Percentiles rank a stretch among this genome's conserved stretches.
These are phyloP conservation scores for Entophlyctis luteolus DNA, from an alignment of 192 early-diverging fungal genomes.

Conservation along the genomic window DNA sequence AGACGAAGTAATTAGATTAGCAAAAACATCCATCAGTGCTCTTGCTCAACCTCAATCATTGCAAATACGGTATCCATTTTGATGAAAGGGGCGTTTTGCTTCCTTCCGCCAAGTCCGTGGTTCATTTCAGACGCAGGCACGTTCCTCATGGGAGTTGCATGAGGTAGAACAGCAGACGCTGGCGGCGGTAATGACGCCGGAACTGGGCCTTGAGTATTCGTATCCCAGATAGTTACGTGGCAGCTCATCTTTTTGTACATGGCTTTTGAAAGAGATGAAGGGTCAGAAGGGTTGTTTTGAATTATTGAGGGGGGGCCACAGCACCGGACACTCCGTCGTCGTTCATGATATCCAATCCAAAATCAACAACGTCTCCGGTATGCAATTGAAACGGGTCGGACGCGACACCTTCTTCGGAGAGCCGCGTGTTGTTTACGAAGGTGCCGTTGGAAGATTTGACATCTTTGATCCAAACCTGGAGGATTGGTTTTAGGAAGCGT, in stretches of 20 bases:
- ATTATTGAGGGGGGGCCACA: not conserved
- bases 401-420: slow-evolving; percentile 63
- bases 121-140: too few relatives aligned
- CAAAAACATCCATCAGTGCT: too few relatives aligned
- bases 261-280: slow-evolving; percentile 15
- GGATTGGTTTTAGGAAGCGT: not conserved
- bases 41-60: not conserved
- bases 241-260: slow-evolving; percentile 48
- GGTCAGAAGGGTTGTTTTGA: not conserved
- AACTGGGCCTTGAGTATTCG: not conserved
- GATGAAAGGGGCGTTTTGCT: too few relatives aligned
- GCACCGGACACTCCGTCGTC: slow-evolving; percentile 54
- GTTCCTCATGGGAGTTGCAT: too few relatives aligned
- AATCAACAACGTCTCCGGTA: slow-evolving; percentile 64
- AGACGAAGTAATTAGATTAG: too few relatives aligned
- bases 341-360: slow-evolving; percentile 77
- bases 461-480: slow-evolving; percentile 67
- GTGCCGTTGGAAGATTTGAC: slow-evolving; percentile 78
- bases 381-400: slow-evolving; percentile 57
- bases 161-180: too few relatives aligned
- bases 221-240: slow-evolving; percentile 28
- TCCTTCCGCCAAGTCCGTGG: too few relatives aligned
- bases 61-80: not conserved
- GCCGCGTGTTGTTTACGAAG: slow-evolving; percentile 67
- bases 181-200: slow-evolving; percentile 3